Evolutionary conservation across 768 basidiomycete species (phyloP), one percentile per base, ranked within the genome.

Genomic region (Dacryopinax spathularia): DNA sequence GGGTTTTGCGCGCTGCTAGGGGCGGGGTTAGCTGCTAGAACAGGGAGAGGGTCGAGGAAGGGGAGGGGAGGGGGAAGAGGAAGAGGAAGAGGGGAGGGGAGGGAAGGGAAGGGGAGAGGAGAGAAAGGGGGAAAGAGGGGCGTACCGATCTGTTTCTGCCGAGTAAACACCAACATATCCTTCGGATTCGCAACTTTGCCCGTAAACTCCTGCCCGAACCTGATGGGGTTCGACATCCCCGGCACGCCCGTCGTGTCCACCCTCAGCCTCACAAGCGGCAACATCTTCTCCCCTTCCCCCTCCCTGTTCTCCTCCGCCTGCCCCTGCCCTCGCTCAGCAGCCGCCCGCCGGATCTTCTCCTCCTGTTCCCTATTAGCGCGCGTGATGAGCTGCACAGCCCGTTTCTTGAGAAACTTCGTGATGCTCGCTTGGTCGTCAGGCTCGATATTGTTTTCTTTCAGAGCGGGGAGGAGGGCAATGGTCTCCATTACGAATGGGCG

Each of bases 151-250:
- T 85, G 86, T 74, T 90, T 91, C 39, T 87, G 80, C 22, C 91
- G 86, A 72, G 91, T 86, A 76, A 96, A 98, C 34, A 90, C 82
- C 31, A 99, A 82, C 25, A 96, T 82, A 71, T 98, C 95, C 29
- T 91, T 82, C 16, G 96, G 95, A 71, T 99, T 99, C 12, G 96
- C 96, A 34, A 98, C 81, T 22, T 81, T 82, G 1, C 90, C 91
- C 67, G 86, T 82, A 73, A 97, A 97, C 72, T 95, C 90, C 72
- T 95, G 93, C 1, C 96, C 95, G 72, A 99, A 96, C 10, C 96
- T 87, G 61, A 95, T 87, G 25, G 95, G 94, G 72, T 99, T 99
- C 62, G 89, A 91, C 76, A 91, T 91, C 69, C 91, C 89, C 63
- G 84, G 84, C 7, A 92, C 88, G 41, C 88, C 89, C 0, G 94